Evolutionary conservation across 139 green algal genomes (phyloP).

Genomic region (Limnomonas spitsbergensis): DNA sequence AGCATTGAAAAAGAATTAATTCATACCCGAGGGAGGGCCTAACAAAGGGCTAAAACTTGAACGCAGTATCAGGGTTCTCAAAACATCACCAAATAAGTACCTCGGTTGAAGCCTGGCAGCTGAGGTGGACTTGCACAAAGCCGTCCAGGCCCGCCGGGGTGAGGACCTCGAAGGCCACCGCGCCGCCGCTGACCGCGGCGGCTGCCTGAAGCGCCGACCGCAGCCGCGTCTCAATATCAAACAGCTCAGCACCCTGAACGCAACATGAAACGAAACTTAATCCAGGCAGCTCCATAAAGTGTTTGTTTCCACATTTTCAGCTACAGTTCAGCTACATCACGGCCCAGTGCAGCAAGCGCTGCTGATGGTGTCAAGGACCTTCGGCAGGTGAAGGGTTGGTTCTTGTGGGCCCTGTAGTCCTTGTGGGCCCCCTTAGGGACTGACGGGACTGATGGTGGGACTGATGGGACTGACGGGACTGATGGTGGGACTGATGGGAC

Average conservation of each 20-base stretch:
- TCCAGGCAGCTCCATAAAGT: too few relatives aligned
- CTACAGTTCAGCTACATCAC: neutral
- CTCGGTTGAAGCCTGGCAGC: neutral
- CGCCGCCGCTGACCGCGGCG: neutral
- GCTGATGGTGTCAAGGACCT: neutral
- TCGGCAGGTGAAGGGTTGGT: too few relatives aligned
- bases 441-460: too few relatives aligned
- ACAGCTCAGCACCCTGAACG: conserved; percentile 10
- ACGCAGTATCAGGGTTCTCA: neutral
- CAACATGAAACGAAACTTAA: too few relatives aligned
- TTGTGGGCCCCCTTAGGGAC: too few relatives aligned
- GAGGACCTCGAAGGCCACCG: neutral
- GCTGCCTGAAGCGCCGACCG: neutral
- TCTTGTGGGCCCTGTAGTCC: too few relatives aligned
- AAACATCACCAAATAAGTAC: neutral
- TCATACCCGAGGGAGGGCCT: too few relatives aligned
- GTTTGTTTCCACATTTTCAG: neutral
- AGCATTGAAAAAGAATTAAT: too few relatives aligned
- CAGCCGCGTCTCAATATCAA: conserved; percentile 4
- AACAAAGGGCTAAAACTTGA: too few relatives aligned
- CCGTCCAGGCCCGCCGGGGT: neutral
- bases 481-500: too few relatives aligned
- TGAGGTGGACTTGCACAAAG: neutral
- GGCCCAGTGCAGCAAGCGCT: neutral
- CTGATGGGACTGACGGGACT: too few relatives aligned